A percentile compares a stretch with the other conserved stretches of the same genome.
Evolutionary conservation across 208 protist species (phyloP).

Genomic region (Leishmania arabica): DNA sequence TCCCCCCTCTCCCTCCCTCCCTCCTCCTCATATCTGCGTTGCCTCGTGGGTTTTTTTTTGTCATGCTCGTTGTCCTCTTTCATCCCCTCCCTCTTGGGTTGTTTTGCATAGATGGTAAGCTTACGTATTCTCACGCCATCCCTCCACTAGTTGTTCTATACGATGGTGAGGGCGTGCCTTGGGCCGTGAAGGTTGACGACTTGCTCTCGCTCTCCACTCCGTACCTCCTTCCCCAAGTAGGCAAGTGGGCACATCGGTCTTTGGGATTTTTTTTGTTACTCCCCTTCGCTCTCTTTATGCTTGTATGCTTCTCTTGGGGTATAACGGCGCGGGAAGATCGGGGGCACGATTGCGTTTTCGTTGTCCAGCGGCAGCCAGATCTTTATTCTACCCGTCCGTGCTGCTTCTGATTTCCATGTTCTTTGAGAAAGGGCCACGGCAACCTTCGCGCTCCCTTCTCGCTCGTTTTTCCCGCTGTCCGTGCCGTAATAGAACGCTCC

Average conservation of each 20-base stretch:
- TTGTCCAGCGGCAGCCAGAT: neutral
- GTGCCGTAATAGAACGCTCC: neutral
- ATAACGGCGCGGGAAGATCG: neutral
- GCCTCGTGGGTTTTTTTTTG: neutral
- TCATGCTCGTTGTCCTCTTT: neutral
- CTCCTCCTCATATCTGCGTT: neutral
- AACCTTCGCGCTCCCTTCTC: no score
- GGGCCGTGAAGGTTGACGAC: neutral
- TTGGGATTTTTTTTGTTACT: neutral
- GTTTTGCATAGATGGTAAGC: neutral
- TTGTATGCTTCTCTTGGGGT: neutral
- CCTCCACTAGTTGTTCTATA: neutral
- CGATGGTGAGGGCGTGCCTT: neutral
- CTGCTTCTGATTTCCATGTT: neutral
- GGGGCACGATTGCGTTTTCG: neutral
- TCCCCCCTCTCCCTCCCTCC: no score
- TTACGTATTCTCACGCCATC: neutral
- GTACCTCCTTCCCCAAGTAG: no score
- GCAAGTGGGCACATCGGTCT: neutral
- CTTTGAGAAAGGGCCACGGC: neutral
- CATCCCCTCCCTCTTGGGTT: neutral
- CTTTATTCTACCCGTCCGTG: neutral
- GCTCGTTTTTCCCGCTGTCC: neutral
- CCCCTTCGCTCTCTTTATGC: neutral
- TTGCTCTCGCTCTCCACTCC: neutral